Base-by-base conservation (phyloP, 306 rosid species). In the Albizia julibrissin region DNA sequence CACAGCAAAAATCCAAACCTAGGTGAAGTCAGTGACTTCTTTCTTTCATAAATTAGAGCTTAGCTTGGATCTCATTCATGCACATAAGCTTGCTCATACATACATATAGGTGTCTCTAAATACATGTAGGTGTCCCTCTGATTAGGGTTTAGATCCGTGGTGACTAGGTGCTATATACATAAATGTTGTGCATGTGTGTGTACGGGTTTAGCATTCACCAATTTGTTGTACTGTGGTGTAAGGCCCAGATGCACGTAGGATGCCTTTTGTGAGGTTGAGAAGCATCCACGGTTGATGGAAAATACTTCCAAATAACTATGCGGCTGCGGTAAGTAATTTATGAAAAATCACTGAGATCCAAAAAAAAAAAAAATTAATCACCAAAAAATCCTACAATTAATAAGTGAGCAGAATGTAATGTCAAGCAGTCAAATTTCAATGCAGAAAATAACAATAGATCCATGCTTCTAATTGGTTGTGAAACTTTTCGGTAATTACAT, bases 191-290 rank as follows among this genome's bases (percentile, higher is more conserved):
- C 14, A n/a, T 58, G 31, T 22, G n/a, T 50, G 31, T 58, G 65
- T 58, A 58, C 65, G 65, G 67, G 52, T 44, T 14, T 44, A 71
- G 58, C 58, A 22, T 26, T 44, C 11, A 42, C 75, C 8, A 44
- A 24, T 40, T 52, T 6, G 49, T 43, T 26, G 62, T 56, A 29
- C 27, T 43, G 18, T 6, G 3, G 19, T 43, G 77, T 76, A 31
- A 73, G 62, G 10, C 46, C 64, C 26, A 33, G 43, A 66, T 66
- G 71, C 71, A 29, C 31, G 24, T 22, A 21, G 62, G 27, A 33
- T 71, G 16, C 39, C 40, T 11, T 65, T 3, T 67, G 72, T 58
- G 71, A 72, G 65, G 65, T 31, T 66, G 72, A 56, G 77, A 44
- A 68, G 71, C 62, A 26, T 43, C 78, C 70, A 69, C 50, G 72